Percentiles rank a stretch among this genome's conserved stretches.
Evolutionary conservation across 2,329 filamentous ascomycete genomes (phyloP).

Genomic region (Grosmannia serpens): DNA sequence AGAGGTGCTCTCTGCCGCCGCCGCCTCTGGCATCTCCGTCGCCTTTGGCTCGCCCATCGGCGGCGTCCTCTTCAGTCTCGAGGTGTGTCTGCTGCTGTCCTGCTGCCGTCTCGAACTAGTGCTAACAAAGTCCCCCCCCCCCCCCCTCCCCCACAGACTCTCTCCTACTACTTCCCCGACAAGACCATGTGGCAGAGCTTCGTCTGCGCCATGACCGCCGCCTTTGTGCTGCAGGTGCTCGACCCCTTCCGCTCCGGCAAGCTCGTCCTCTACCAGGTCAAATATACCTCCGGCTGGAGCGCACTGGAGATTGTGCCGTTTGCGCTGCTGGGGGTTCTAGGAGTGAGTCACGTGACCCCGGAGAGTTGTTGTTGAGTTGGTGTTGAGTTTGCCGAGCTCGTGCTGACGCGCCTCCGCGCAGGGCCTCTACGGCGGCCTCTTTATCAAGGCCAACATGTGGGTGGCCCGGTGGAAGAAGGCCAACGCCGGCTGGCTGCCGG

Average conservation of each 20-base stretch:
- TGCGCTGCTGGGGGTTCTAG: conserved; percentile 71
- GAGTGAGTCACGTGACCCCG: conserved; percentile 31
- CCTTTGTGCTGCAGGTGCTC: conserved; percentile 80
- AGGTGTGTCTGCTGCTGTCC: conserved; percentile 34
- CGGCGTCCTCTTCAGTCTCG: conserved; percentile 89
- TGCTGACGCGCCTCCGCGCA: conserved; percentile 13
- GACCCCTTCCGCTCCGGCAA: conserved; percentile 94
- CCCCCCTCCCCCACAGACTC: conserved; percentile 53
- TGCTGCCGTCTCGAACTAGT: not conserved
- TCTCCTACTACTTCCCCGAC: conserved; percentile 96
- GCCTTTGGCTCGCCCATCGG: conserved; percentile 92
- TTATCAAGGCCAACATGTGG: conserved; percentile 89
- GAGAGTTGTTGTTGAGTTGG: not conserved
- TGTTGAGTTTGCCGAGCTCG: not conserved
- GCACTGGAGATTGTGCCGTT: conserved; percentile 89
- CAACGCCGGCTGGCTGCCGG: conserved; percentile 45
- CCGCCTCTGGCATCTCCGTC: conserved; percentile 84
- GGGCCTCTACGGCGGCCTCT: conserved; percentile 88
- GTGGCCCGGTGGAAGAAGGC: conserved; percentile 71
- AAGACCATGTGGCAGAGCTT: conserved; percentile 99
- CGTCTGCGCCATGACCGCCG: conserved; percentile 97
- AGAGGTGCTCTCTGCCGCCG: conserved; percentile 84
- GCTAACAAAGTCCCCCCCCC: too few species aligned
- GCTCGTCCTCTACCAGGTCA: conserved; percentile 90
- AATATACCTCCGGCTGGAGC: conserved; percentile 85